These are phyloP conservation scores for Begonia peltatifolia DNA, from an alignment of 306 rosid genomes.

Conservation along the genomic window DNA sequence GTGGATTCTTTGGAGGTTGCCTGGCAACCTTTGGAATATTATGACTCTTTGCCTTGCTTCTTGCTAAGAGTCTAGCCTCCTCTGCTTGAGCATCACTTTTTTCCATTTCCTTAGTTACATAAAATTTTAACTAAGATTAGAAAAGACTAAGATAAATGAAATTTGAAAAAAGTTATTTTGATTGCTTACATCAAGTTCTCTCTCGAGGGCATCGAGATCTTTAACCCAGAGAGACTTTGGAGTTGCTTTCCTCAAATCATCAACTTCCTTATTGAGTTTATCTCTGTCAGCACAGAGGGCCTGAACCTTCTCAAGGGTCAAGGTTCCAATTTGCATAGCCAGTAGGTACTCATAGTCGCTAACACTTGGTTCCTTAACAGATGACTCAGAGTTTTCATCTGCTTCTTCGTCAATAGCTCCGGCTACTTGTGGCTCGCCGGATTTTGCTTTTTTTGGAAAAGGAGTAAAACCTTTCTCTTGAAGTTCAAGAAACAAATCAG, in stretches of 20 bases:
- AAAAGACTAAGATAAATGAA: too few species aligned
- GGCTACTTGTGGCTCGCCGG: conserved; percentile 75
- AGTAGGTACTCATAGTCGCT: conserved; percentile 70
- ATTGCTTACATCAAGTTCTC: conserved; percentile 50
- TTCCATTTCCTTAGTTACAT: conserved; percentile 46
- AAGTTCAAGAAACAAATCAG: conserved; percentile 65
- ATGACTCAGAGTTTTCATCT: conserved; percentile 26
- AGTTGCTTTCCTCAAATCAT: conserved; percentile 50
- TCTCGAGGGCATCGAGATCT: conserved; percentile 64
- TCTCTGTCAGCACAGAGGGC: conserved; percentile 47
- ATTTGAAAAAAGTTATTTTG: too few species aligned
- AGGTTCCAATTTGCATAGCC: conserved; percentile 62
- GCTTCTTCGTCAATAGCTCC: conserved; percentile 67
- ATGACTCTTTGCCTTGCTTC: conserved; percentile 24
- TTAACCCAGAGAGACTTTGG: conserved; percentile 56
- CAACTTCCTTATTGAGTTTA: conserved; percentile 39
- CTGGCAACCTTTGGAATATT: conserved; percentile 17
- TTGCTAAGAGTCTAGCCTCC: conserved; percentile 33
- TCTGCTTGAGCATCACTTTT: conserved; percentile 41
- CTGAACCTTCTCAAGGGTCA: conserved; percentile 72
- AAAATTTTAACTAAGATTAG: background rate
- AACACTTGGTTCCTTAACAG: conserved; percentile 19
- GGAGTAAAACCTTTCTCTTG: conserved; percentile 85
- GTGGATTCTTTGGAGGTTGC: conserved; percentile 46
- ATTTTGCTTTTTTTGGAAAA: conserved; percentile 59